Conservation (phyloP, 1,284 basidiomycete species). For the Wolfiporia cocos region DNA sequence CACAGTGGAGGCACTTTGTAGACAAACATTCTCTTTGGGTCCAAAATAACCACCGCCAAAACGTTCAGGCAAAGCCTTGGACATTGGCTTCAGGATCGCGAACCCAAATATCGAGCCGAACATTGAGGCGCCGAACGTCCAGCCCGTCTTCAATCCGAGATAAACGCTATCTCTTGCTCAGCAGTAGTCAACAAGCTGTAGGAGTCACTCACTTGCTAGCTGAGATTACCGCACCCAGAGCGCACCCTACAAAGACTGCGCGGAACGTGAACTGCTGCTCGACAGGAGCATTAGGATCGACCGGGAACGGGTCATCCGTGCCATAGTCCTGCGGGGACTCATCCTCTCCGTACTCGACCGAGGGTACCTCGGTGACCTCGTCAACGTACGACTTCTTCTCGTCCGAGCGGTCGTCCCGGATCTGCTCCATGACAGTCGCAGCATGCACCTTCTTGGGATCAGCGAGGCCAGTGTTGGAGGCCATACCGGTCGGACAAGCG, state of each 20-base stretch:
- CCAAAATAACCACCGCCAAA: conserved; percentile 11
- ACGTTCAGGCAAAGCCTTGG: conserved; percentile 8
- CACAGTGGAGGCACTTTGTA: conserved; percentile 10
- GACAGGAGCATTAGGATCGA: conserved; percentile 13
- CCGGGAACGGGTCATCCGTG: conserved; percentile 16
- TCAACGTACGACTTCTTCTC: conserved; percentile 8
- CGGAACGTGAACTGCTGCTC: conserved; percentile 19
- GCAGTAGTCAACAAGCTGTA: neutral
- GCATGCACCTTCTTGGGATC: neutral
- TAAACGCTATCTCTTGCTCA: conserved; percentile 3
- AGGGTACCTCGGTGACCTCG: conserved; percentile 3
- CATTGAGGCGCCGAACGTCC: conserved; percentile 14
- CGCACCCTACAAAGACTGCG: conserved; percentile 9
- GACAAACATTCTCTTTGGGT: conserved; percentile 11
- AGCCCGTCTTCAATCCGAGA: conserved; percentile 7
- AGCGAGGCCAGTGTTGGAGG: too few species aligned
- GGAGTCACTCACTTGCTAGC: conserved; percentile 16
- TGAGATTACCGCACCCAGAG: conserved; percentile 12
- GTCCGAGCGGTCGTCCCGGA: conserved; percentile 2
- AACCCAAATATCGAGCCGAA: conserved; percentile 4
- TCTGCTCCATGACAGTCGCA: conserved; percentile 4
- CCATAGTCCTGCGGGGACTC: conserved; percentile 8
- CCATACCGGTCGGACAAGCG: too few species aligned
- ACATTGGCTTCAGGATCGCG: conserved; percentile 3
- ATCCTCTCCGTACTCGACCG: conserved; percentile 7